Evolutionary conservation across 108 stramenopile species (phyloP).

Genomic region (Cyclostephanos tholiformis): DNA sequence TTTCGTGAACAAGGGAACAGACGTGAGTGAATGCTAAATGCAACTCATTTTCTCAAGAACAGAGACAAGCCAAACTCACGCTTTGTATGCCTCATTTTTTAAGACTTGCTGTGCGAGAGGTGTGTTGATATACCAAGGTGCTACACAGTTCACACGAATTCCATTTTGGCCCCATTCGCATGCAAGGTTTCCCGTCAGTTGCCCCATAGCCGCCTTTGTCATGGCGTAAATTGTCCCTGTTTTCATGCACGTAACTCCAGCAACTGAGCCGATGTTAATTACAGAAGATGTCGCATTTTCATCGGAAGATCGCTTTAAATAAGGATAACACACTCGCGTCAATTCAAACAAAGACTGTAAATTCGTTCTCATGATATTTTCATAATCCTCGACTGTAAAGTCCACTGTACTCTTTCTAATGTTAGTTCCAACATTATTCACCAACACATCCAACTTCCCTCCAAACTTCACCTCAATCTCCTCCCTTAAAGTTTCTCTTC

Average conservation of each 20-base stretch:
- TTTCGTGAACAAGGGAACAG: neutral
- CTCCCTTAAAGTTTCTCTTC: constrained; percentile 52
- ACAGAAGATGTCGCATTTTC: constrained; percentile 66
- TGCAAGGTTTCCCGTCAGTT: constrained; percentile 89
- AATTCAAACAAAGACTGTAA: constrained; percentile 78
- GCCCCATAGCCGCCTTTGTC: constrained; percentile 97
- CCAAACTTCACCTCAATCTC: constrained; percentile 50
- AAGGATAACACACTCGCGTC: constrained; percentile 64
- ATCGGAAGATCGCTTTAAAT: constrained; percentile 55
- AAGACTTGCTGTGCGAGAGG: constrained; percentile 85
- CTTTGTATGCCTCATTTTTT: constrained; percentile 74
- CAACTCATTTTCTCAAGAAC: neutral
- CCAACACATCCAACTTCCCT: constrained; percentile 83
- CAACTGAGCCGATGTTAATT: constrained; percentile 93
- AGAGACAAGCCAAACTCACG: constrained; percentile 30
- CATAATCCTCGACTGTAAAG: constrained; percentile 84
- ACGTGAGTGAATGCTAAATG: neutral
- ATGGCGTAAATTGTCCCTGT: constrained; percentile 79
- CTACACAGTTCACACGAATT: constrained; percentile 89
- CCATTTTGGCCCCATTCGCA: constrained; percentile 89
- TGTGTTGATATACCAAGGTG: constrained; percentile 91
- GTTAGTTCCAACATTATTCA: constrained; percentile 97
- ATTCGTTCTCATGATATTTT: constrained; percentile 86
- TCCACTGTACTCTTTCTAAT: constrained; percentile 88
- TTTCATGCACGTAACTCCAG: constrained; percentile 89